Base-by-base conservation (phyloP, 768 basidiomycete species). In the Leucogyrophana mollusca region DNA sequence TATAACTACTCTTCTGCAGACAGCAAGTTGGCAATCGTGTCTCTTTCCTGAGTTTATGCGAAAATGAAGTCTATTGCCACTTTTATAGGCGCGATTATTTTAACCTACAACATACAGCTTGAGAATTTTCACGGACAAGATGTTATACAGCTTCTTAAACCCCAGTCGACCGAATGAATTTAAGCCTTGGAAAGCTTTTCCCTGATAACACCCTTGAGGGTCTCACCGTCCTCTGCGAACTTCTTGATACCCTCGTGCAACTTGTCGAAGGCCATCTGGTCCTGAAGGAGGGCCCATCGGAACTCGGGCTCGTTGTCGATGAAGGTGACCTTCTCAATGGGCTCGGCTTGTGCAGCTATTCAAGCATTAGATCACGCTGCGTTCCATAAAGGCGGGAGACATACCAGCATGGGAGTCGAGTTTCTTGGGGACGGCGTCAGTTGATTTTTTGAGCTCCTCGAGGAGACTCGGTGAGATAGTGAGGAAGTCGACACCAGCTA, bases 191-290 rank as follows among this genome's bases (percentile, higher is more conserved):
- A 64, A 46, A 90, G 62, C 67, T 86, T 89, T 70, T 82, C 54
- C 68, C 77, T 83, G 66, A 99, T 76, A 54, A 90, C 65, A 10
- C 70, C 67, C 79, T 95, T 96, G 72, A 99, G 84, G 3, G 89
- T 82, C 63, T 83, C 79, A 47, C 92, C 93, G 61, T 98, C 96
- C 74, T 90, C 93, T 41, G 93, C 94, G 64, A 99, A 99, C 72
- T 95, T 96, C 76, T 84, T 85, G 77, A 99, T 96, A 59, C 96
- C 96, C 73, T 97, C 92, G 68, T 96, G 92, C 45, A 97, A 78
- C 77, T 98, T 97, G 69, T 97, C 95, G 64, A 93, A 95, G n/a
- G 95, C 94, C 94, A 97, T 96, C 64, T 78, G 72, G 70, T 97
- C 94, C 61, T 93, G 80, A 60, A 96, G 82, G 47, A 98, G 85